Evolutionary conservation across 805 yeast genomes (phyloP).

Genomic region (Metschnikowia drakensbergensis): DNA sequence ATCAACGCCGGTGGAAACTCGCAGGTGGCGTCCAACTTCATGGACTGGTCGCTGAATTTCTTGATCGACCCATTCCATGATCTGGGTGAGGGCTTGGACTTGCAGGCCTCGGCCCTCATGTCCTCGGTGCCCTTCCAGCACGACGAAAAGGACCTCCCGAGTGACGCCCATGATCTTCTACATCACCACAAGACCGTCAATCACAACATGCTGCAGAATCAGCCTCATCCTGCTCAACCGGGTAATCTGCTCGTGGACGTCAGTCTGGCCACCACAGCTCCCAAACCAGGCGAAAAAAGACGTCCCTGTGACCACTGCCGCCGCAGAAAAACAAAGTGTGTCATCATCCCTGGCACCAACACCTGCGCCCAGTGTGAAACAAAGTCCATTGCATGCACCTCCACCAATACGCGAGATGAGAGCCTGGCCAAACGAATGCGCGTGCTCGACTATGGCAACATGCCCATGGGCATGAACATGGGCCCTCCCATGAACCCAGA

Average conservation of each 20-base stretch:
- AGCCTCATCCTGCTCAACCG: background rate
- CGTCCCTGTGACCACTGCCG: slow-evolving; percentile 86
- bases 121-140: slow-evolving; percentile 1
- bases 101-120: slow-evolving; percentile 12
- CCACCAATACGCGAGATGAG: slow-evolving; percentile 38
- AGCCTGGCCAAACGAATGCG: slow-evolving; percentile 43
- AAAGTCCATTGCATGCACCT: slow-evolving; percentile 71
- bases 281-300: slow-evolving; percentile 29
- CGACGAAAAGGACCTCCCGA: background rate
- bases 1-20: background rate
- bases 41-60: slow-evolving; percentile 33
- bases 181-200: background rate
- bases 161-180: background rate
- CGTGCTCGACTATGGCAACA: background rate
- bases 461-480: slow-evolving; percentile 5
- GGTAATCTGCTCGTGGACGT: background rate
- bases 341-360: slow-evolving; percentile 56
- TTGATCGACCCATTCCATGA: slow-evolving; percentile 31
- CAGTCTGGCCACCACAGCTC: background rate
- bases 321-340: slow-evolving; percentile 75
- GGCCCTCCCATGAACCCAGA: slow-evolving; percentile 13
- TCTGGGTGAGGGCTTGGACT: slow-evolving; percentile 32
- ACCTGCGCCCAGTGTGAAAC: slow-evolving; percentile 76
- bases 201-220: background rate
- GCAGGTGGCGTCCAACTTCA: slow-evolving; percentile 6